phyloP scores from a whole-genome alignment of 805 yeast species.

The Schwanniomyces pseudopolymorphus region DNA sequence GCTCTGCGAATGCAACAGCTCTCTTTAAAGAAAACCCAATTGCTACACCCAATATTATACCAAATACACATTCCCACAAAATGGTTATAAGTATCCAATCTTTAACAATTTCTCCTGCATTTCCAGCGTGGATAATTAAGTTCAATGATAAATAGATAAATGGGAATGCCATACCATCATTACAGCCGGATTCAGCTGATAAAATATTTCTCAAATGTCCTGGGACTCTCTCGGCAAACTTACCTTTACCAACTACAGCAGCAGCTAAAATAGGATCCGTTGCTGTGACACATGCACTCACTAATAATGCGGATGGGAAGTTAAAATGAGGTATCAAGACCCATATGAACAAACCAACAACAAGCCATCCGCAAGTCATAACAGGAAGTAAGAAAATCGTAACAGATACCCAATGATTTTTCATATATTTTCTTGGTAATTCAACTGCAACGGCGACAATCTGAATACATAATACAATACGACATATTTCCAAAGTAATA shows the following conservation, averaged over 20 bases:
- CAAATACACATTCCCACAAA: constrained; percentile 79
- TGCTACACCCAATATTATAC: constrained; percentile 68
- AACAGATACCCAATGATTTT: constrained; percentile 78
- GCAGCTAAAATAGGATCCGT: constrained; percentile 95
- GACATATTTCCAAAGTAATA: constrained; percentile 78
- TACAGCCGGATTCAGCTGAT: constrained; percentile 86
- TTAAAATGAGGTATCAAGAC: constrained; percentile 68
- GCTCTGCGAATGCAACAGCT: constrained; percentile 72
- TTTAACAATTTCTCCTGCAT: constrained; percentile 66
- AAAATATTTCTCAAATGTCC: constrained; percentile 85
- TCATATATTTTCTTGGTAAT: constrained; percentile 85
- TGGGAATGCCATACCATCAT: constrained; percentile 96
- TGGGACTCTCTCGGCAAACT: constrained; percentile 86
- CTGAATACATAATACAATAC: constrained; percentile 82
- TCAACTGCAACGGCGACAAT: constrained; percentile 95
- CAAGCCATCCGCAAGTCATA: constrained; percentile 88
- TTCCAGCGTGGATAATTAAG: constrained; percentile 62
- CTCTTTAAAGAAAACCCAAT: constrained; percentile 74
- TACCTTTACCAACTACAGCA: constrained; percentile 92
- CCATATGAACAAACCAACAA: constrained; percentile 80
- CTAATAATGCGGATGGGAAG: constrained; percentile 69
- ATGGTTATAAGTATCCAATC: constrained; percentile 79
- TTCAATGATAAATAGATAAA: constrained; percentile 72
- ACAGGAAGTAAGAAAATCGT: constrained; percentile 74
- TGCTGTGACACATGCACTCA: constrained; percentile 89